Evolutionary conservation across 2,329 filamentous ascomycete species (phyloP).

Genomic region (Fusarium sp.): DNA sequence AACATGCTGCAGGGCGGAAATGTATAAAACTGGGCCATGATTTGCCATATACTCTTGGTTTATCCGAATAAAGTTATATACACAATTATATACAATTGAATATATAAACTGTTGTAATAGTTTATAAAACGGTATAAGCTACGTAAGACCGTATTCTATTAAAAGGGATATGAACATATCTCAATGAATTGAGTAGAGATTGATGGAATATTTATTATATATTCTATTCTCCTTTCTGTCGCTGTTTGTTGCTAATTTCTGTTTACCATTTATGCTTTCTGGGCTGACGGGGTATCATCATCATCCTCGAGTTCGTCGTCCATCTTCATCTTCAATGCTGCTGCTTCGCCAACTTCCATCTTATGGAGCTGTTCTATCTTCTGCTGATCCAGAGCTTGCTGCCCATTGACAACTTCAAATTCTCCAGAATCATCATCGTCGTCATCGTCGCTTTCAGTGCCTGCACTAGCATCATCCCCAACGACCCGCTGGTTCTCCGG

Average conservation of each 20-base stretch:
- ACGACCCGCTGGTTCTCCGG: constrained; percentile 40
- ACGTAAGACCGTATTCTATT: no score
- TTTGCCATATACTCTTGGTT: no score
- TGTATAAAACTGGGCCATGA: no score
- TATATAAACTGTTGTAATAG: no score
- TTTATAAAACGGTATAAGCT: no score
- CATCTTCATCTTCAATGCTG: constrained; percentile 60
- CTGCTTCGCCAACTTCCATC: constrained; percentile 72
- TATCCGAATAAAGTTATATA: no score
- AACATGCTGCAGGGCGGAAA: no score
- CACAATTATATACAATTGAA: no score
- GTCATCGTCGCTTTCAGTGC: constrained; percentile 53
- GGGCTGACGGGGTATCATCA: constrained; percentile 48
- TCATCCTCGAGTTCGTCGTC: constrained; percentile 58
- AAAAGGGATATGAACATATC: no score
- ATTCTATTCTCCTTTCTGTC: background rate
- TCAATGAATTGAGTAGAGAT: background rate
- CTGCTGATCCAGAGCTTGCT: constrained; percentile 59
- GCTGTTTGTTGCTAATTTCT: constrained; percentile 5
- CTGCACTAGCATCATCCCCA: constrained; percentile 52
- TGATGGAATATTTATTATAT: background rate
- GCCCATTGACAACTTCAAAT: constrained; percentile 61
- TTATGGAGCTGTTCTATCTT: constrained; percentile 67
- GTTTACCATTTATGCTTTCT: constrained; percentile 45
- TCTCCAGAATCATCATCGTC: constrained; percentile 58